Conservation (phyloP, 1,284 basidiomycete species). For the Spongispora temasekensis region DNA sequence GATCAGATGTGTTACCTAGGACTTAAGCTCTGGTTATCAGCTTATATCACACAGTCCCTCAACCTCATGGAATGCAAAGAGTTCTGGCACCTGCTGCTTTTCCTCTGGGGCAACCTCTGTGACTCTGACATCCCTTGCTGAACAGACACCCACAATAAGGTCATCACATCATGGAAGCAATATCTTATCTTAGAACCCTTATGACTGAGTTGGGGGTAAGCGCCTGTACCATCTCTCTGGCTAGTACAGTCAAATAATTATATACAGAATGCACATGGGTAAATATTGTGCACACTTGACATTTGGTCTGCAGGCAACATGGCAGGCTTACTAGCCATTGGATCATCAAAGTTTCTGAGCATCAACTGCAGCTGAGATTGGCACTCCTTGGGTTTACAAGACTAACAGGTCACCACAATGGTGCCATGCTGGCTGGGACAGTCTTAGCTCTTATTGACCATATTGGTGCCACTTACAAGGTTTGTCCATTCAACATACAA, state of each 20-base stretch:
- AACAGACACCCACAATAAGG: too few relatives aligned
- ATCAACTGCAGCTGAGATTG: background rate
- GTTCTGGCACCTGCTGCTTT: too few relatives aligned
- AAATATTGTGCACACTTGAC: slow-evolving; percentile 1
- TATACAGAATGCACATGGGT: too few relatives aligned
- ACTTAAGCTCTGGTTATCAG: background rate
- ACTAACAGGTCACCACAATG: slow-evolving; percentile 6
- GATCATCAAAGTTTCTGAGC: background rate
- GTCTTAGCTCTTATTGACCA: background rate
- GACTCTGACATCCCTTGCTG: background rate
- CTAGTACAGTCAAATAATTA: too few relatives aligned
- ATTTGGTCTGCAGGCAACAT: slow-evolving; percentile 7
- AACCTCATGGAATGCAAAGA: too few relatives aligned
- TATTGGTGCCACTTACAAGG: background rate
- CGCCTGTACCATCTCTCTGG: too few relatives aligned
- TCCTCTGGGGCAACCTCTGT: background rate
- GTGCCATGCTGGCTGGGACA: background rate
- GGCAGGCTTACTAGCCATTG: slow-evolving; percentile 3
- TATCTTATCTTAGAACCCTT: slow-evolving; percentile 2
- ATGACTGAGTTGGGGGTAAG: too few relatives aligned
- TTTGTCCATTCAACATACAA: background rate
- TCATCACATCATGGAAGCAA: slow-evolving; percentile 3
- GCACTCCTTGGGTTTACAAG: slow-evolving; percentile 1
- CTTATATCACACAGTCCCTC: too few relatives aligned
- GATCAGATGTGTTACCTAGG: background rate